A percentile compares a stretch with the other conserved stretches of the same genome.
Conservation (phyloP, 1,284 basidiomycete genomes). For the Ustilago cynodontis region DNA sequence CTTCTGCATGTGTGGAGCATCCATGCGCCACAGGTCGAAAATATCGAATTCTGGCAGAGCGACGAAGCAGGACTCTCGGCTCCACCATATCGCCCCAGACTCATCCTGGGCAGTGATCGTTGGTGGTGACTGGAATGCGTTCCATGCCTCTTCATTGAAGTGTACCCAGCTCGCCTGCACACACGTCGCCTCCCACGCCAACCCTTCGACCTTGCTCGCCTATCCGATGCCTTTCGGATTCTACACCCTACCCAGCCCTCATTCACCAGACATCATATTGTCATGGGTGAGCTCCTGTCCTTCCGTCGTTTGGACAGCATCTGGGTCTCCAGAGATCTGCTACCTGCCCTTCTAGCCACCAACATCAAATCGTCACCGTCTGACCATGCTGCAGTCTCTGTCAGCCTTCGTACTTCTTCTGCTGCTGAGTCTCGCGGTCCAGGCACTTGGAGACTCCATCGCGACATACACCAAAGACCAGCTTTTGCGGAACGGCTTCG, state of each 20-base stretch:
- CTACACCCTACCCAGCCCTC: conserved; percentile 1
- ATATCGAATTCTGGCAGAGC: conserved; percentile 3
- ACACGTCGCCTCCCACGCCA: neutral
- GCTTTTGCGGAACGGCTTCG: neutral
- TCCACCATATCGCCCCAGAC: neutral
- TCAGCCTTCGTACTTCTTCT: neutral
- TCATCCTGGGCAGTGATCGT: neutral
- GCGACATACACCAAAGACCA: neutral
- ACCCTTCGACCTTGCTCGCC: neutral
- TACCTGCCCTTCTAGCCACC: neutral
- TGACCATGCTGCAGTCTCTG: conserved; percentile 4
- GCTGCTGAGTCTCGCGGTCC: neutral
- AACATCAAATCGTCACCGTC: neutral
- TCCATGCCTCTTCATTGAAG: neutral
- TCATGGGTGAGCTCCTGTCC: neutral
- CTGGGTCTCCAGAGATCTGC: conserved; percentile 3
- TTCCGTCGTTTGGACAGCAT: conserved; percentile 11
- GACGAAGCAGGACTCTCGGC: neutral
- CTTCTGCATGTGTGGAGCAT: conserved; percentile 12
- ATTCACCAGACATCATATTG: conserved; percentile 12
- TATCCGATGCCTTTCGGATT: conserved; percentile 6
- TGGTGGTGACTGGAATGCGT: conserved; percentile 20
- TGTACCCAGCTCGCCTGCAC: neutral
- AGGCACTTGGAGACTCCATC: conserved; percentile 9
- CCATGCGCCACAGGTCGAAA: conserved; percentile 1